Conservation (phyloP, 208 protist genomes). For the Trypanosoma cruzi region DNA sequence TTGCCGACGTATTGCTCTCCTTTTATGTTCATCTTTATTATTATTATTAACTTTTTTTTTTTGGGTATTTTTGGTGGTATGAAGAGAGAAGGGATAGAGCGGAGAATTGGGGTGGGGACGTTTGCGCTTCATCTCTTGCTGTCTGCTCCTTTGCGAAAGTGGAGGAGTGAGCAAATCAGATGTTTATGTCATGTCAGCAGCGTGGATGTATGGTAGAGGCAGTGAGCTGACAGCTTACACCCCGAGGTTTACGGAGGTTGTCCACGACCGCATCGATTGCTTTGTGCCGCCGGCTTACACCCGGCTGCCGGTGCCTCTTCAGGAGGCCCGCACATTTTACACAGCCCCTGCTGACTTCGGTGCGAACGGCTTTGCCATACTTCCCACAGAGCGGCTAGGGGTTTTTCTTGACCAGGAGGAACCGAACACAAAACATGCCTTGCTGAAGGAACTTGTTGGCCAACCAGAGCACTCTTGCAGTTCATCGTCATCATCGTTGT, state of each 20-base stretch:
- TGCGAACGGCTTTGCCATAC: background rate
- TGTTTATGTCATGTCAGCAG: background rate
- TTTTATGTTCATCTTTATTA: too few relatives aligned
- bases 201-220: background rate
- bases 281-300: conserved; percentile 12
- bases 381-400: background rate
- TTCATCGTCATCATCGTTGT: background rate
- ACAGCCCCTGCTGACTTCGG: background rate
- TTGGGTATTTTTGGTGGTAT: too few relatives aligned
- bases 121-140: too few relatives aligned
- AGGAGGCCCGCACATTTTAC: background rate
- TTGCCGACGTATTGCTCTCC: too few relatives aligned
- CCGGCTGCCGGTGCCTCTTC: conserved; percentile 18
- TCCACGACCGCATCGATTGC: conserved; percentile 6
- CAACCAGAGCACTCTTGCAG: conserved; percentile 4
- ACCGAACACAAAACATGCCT: conserved; percentile 37
- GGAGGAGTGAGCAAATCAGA: too few relatives aligned
- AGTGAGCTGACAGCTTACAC: background rate
- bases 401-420: background rate
- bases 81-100: too few relatives aligned
- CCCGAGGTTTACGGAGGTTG: background rate
- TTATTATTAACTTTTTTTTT: too few relatives aligned
- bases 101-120: too few relatives aligned
- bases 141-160: too few relatives aligned
- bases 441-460: conserved; percentile 50